Percentiles rank a stretch among this genome's conserved stretches.
Conservation (phyloP, 1,284 basidiomycete genomes). For the Pyrrhoderma noxium region DNA sequence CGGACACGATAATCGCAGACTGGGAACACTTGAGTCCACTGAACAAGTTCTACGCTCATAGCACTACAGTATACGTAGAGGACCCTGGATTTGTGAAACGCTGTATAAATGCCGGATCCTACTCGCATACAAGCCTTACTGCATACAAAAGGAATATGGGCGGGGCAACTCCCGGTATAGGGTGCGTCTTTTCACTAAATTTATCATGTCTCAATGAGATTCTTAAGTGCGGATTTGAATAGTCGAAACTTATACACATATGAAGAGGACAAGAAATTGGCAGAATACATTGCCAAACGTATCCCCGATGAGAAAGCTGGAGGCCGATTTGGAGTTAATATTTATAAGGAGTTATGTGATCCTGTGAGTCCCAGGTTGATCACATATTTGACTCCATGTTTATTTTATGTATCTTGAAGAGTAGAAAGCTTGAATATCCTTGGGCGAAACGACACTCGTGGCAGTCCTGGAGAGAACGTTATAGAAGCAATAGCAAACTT, state of each 20-base stretch:
- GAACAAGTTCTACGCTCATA: not conserved
- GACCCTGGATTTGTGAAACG: constrained; percentile 3
- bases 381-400: not conserved
- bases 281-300: constrained; percentile 29
- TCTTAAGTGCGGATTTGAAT: too few relatives aligned
- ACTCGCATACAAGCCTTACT: not conserved
- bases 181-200: constrained; percentile 2
- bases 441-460: constrained; percentile 38
- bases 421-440: constrained; percentile 11
- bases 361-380: constrained; percentile 23
- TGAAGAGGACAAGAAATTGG: constrained; percentile 33
- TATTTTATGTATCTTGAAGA: constrained; percentile 1
- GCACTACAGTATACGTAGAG: constrained; percentile 10
- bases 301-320: constrained; percentile 31
- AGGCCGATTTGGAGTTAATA: constrained; percentile 31
- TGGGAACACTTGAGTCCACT: not conserved
- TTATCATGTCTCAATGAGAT: not conserved
- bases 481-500: constrained; percentile 32
- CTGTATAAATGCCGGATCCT: constrained; percentile 5
- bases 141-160: constrained; percentile 3
- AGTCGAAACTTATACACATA: constrained; percentile 27
- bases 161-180: constrained; percentile 1
- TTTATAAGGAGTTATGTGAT: constrained; percentile 29
- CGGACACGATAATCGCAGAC: constrained; percentile 8
- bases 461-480: constrained; percentile 50